These are phyloP conservation scores for Blumeria graminis DNA, from an alignment of 2,329 filamentous ascomycete genomes.

Conservation along the genomic window DNA sequence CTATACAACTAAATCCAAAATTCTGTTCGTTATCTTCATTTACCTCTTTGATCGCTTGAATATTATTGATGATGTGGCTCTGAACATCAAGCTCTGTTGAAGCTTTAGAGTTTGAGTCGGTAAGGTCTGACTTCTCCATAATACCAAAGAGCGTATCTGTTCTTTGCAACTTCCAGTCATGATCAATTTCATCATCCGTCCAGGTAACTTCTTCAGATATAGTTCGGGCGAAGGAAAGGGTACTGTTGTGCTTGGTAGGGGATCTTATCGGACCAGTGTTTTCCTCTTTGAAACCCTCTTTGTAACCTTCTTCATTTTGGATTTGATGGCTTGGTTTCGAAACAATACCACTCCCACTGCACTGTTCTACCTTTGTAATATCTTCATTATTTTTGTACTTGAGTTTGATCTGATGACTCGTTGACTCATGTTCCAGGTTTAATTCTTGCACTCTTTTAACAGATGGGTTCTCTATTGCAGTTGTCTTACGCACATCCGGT, in stretches of 20 bases:
- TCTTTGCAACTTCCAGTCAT: slow-evolving; percentile 29
- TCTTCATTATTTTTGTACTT: too few relatives aligned
- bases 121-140: too few relatives aligned
- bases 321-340: too few relatives aligned
- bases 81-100: too few relatives aligned
- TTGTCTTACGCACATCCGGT: background rate
- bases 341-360: too few relatives aligned
- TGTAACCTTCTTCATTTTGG: background rate
- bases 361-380: too few relatives aligned
- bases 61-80: too few relatives aligned
- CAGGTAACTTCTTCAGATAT: slow-evolving; percentile 37
- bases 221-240: slow-evolving; percentile 37
- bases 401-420: too few relatives aligned
- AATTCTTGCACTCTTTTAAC: background rate
- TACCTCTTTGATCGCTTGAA: too few relatives aligned
- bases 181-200: slow-evolving; percentile 24
- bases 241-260: slow-evolving; percentile 30
- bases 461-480: background rate
- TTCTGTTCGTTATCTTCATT: too few relatives aligned
- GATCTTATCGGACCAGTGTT: slow-evolving; percentile 4
- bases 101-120: too few relatives aligned
- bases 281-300: slow-evolving; percentile 3
- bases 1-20: too few relatives aligned
- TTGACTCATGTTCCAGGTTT: background rate
- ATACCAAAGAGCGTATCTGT: slow-evolving; percentile 14